Conservation (phyloP, 805 yeast genomes). For the Candida nemodendra region DNA sequence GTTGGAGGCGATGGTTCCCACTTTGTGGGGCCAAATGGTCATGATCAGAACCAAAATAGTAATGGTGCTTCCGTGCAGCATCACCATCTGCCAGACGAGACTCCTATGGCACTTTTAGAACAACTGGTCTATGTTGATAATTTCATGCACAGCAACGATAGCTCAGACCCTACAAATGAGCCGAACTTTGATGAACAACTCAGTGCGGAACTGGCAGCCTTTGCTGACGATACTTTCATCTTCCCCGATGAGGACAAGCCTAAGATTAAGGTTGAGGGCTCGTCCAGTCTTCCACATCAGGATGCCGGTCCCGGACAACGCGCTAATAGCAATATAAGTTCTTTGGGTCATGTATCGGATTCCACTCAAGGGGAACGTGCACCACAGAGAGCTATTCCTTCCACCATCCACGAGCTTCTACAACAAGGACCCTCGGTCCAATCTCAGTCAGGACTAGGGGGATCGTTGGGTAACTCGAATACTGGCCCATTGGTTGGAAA, state of each 20-base stretch:
- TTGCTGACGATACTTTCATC: constrained; percentile 77
- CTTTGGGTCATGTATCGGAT: constrained; percentile 9
- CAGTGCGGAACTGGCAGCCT: constrained; percentile 70
- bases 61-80: neutral
- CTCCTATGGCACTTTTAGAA: constrained; percentile 55
- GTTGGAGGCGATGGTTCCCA: neutral
- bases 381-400: constrained; percentile 18
- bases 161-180: constrained; percentile 32
- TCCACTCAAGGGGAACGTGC: constrained; percentile 1
- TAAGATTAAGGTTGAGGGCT: constrained; percentile 23
- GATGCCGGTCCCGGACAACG: constrained; percentile 5
- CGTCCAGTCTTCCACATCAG: constrained; percentile 8
- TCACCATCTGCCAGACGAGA: constrained; percentile 26
- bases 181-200: constrained; percentile 50
- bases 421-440: constrained; percentile 23
- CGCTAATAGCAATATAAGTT: constrained; percentile 2
- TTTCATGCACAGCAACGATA: constrained; percentile 54
- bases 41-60: neutral
- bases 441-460: constrained; percentile 20
- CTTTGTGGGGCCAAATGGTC: neutral
- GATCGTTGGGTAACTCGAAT: constrained; percentile 1
- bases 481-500: constrained; percentile 26
- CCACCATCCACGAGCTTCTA: constrained; percentile 32
- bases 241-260: constrained; percentile 83
- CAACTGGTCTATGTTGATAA: constrained; percentile 80